Percentiles rank a stretch among this genome's conserved stretches.
These are phyloP conservation scores for Cyathus pygmaeus DNA, from an alignment of 1,284 basidiomycete species.

Conservation along the genomic window DNA sequence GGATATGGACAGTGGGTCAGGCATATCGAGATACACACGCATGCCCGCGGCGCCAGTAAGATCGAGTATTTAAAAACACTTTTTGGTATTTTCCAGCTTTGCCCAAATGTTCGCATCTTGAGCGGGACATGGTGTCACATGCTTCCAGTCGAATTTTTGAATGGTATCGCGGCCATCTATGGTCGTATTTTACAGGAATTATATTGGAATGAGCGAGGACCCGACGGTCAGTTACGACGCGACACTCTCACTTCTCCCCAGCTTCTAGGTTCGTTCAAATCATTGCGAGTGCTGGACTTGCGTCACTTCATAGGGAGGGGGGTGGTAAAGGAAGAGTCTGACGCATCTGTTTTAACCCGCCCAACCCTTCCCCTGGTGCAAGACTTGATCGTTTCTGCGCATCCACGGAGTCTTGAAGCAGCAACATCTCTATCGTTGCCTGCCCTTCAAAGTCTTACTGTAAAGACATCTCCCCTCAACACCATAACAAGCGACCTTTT, in stretches of 20 bases:
- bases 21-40: constrained; percentile 54
- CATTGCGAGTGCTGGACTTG: constrained; percentile 52
- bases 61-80: constrained; percentile 48
- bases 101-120: constrained; percentile 50
- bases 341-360: constrained; percentile 1
- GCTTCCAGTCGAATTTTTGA: constrained; percentile 48
- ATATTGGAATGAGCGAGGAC: constrained; percentile 48
- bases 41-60: constrained; percentile 47
- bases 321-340: constrained; percentile 6
- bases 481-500: constrained; percentile 31
- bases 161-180: constrained; percentile 46
- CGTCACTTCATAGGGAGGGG: constrained; percentile 43
- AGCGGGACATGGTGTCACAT: constrained; percentile 46
- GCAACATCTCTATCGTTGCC: constrained; percentile 49
- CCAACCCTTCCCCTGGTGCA: constrained; percentile 46
- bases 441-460: constrained; percentile 46
- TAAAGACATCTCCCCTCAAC: constrained; percentile 37
- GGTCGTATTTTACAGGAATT: constrained; percentile 48
- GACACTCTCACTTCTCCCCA: constrained; percentile 32
- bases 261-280: constrained; percentile 49
- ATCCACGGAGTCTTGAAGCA: constrained; percentile 38
- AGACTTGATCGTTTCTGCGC: constrained; percentile 50
- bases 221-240: constrained; percentile 5
- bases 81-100: constrained; percentile 52
- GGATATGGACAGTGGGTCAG: constrained; percentile 54